These are phyloP conservation scores for Starmerella kuoi DNA, from an alignment of 805 yeast species.

Conservation along the genomic window DNA sequence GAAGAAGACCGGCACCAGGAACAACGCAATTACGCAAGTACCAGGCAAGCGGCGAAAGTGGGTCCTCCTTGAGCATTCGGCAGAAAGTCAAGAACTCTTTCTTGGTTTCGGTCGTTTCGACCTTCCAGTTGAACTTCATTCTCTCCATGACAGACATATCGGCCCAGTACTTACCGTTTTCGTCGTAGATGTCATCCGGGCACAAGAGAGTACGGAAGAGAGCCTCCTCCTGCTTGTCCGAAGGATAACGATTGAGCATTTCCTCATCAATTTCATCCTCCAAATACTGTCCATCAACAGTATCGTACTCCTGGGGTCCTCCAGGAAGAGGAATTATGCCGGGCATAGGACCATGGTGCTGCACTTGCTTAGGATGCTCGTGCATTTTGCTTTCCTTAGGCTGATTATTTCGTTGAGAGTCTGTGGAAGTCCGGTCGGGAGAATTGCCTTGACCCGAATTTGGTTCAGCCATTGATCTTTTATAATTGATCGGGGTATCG, in stretches of 20 bases:
- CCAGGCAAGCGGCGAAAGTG: slow-evolving; percentile 29
- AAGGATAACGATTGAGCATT: slow-evolving; percentile 21
- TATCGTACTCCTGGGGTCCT: slow-evolving; percentile 33
- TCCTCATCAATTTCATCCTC: slow-evolving; percentile 19
- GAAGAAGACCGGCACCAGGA: slow-evolving; percentile 32
- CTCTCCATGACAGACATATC: slow-evolving; percentile 27
- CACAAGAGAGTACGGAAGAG: slow-evolving; percentile 27
- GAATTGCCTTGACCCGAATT: background rate
- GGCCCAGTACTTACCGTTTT: slow-evolving; percentile 32
- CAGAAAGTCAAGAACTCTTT: slow-evolving; percentile 23
- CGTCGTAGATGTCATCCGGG: slow-evolving; percentile 28
- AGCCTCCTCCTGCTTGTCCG: slow-evolving; percentile 27
- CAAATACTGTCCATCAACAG: slow-evolving; percentile 25
- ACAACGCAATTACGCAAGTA: slow-evolving; percentile 29
- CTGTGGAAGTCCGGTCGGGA: background rate
- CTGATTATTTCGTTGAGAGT: background rate
- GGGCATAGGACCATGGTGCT: slow-evolving; percentile 28
- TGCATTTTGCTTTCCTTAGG: background rate
- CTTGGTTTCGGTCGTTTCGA: slow-evolving; percentile 25
- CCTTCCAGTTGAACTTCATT: slow-evolving; percentile 23
- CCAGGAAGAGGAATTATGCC: slow-evolving; percentile 31
- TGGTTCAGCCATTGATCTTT: background rate
- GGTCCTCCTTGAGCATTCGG: slow-evolving; percentile 27
- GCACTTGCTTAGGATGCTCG: background rate
- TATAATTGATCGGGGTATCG: background rate